phyloP scores from a whole-genome alignment of 441 rosid genomes.

The Hypseocharis bilobata region DNA sequence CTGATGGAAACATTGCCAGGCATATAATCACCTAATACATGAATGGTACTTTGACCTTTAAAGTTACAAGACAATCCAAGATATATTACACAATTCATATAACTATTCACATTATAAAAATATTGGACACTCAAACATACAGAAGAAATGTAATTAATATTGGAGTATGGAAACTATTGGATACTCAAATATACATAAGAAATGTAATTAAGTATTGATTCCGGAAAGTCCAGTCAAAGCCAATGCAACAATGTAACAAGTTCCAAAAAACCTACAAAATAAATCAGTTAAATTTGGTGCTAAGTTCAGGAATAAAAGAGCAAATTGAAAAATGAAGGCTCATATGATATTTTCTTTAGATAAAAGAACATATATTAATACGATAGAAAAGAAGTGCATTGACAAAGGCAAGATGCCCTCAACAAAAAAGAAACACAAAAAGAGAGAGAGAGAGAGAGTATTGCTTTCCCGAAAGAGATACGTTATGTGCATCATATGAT shows the following conservation, averaged over 20 bases:
- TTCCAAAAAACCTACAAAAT: too few relatives aligned
- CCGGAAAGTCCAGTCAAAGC: not conserved
- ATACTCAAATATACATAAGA: not conserved
- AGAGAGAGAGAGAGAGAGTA: too few relatives aligned
- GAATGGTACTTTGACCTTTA: not conserved
- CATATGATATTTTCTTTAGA: too few relatives aligned
- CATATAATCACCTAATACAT: not conserved
- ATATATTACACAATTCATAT: not conserved
- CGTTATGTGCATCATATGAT: too few relatives aligned
- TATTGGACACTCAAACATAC: not conserved
- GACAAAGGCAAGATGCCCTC: too few relatives aligned
- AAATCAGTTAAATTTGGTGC: not conserved
- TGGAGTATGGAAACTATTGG: too few relatives aligned
- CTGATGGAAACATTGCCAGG: conserved; percentile 9
- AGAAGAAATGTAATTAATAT: not conserved
- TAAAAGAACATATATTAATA: too few relatives aligned
- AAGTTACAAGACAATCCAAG: not conserved
- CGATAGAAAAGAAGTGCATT: too few relatives aligned
- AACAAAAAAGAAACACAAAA: too few relatives aligned
- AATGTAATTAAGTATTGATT: not conserved
- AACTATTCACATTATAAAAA: not conserved
- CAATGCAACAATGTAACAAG: not conserved
- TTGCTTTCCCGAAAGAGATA: too few relatives aligned
- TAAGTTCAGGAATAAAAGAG: too few relatives aligned
- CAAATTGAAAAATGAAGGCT: too few relatives aligned